Percentiles rank a stretch among this genome's conserved stretches.
phyloP scores from a whole-genome alignment of 257 asterid species.

The Solanum rostratum region DNA sequence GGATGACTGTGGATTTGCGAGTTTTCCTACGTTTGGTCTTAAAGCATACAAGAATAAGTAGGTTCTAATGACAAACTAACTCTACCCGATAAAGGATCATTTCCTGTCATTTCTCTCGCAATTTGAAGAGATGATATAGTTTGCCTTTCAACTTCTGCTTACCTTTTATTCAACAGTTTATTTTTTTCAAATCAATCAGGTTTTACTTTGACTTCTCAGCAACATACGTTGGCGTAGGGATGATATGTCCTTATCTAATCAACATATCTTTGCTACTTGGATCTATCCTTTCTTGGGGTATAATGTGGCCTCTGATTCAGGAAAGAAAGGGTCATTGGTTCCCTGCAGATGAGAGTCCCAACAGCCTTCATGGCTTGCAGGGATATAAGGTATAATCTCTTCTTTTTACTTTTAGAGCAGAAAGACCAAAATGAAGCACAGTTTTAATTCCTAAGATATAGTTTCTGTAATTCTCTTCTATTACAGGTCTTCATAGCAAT shows the following conservation, averaged over 20 bases:
- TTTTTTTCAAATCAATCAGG: constrained; percentile 22
- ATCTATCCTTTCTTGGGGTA: constrained; percentile 88
- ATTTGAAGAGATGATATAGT: neutral
- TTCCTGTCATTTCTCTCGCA: neutral
- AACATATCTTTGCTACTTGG: constrained; percentile 82
- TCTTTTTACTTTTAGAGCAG: neutral
- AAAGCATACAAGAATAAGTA: constrained; percentile 68
- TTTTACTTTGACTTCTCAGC: constrained; percentile 92
- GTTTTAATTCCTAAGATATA: neutral
- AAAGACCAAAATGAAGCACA: neutral
- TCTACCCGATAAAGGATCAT: neutral
- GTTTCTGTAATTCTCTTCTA: neutral
- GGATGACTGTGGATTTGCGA: constrained; percentile 67
- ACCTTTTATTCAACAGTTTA: neutral
- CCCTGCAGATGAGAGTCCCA: constrained; percentile 21
- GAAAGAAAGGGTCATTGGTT: constrained; percentile 65
- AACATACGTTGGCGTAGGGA: constrained; percentile 93
- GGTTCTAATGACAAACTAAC: neutral
- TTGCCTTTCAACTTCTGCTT: neutral
- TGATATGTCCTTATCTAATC: constrained; percentile 88
- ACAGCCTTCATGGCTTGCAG: constrained; percentile 79
- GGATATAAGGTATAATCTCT: constrained; percentile 67
- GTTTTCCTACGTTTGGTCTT: constrained; percentile 85
- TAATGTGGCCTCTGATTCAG: constrained; percentile 91
- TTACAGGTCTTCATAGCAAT: constrained; percentile 73